Conservation (phyloP, 2,329 filamentous ascomycete species). For the Botrytis porri region DNA sequence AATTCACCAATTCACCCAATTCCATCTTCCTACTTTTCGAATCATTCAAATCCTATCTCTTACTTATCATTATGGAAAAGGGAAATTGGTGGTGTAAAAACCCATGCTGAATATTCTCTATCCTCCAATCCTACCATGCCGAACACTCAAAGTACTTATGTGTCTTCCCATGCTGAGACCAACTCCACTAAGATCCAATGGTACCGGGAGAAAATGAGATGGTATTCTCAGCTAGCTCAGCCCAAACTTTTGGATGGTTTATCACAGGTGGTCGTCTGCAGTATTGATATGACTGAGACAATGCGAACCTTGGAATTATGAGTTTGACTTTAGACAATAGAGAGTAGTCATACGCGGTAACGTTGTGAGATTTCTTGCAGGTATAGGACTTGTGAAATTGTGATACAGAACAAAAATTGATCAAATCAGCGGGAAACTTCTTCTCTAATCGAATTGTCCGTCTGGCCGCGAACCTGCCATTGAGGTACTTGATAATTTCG, state of each 20-base stretch:
- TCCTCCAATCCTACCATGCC: background rate
- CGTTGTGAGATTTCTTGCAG: too few relatives aligned
- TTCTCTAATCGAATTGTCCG: background rate
- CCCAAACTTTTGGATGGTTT: background rate
- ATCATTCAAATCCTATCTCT: fast-evolving
- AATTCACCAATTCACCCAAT: background rate
- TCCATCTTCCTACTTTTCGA: background rate
- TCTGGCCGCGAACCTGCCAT: background rate
- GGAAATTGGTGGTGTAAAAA: fast-evolving
- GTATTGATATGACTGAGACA: fast-evolving
- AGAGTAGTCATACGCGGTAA: background rate
- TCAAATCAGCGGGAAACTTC: background rate
- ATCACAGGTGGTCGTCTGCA: background rate
- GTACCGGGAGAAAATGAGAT: background rate
- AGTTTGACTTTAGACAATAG: background rate
- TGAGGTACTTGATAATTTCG: background rate
- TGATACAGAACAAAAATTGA: background rate
- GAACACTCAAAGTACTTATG: too few relatives aligned
- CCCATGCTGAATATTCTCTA: background rate
- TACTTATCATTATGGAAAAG: background rate
- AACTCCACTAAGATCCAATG: background rate
- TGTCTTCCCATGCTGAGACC: too few relatives aligned
- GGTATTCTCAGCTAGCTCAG: background rate
- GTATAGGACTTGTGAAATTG: background rate
- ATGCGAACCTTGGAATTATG: fast-evolving